Percentiles rank a stretch among this genome's conserved stretches.
Conservation (phyloP, 441 rosid species). For the Adansonia madagascariensis region DNA sequence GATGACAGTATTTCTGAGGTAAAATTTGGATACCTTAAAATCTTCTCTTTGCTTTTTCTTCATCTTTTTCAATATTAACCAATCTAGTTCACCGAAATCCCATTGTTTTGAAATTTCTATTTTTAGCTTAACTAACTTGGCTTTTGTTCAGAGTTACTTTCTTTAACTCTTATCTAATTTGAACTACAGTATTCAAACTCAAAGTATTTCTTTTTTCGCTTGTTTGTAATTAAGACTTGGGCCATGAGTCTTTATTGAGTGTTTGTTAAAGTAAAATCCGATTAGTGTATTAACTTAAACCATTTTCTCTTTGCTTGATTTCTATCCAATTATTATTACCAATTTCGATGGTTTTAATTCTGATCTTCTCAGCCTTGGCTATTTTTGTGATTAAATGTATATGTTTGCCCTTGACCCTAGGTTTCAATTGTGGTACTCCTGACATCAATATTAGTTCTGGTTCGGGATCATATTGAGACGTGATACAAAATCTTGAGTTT, state of each 20-base stretch:
- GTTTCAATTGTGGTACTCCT: background rate
- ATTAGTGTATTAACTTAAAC: background rate
- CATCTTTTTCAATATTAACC: background rate
- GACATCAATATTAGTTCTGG: background rate
- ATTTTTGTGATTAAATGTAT: background rate
- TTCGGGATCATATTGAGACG: background rate
- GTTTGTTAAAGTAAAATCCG: background rate
- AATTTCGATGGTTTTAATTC: background rate
- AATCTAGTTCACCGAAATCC: background rate
- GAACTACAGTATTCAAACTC: background rate
- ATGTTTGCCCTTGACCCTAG: background rate
- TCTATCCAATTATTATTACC: background rate
- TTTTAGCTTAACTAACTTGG: slow-evolving; percentile 1
- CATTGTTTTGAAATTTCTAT: background rate
- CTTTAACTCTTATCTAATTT: slow-evolving; percentile 5
- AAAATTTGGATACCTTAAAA: slow-evolving; percentile 17
- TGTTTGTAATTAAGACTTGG: background rate
- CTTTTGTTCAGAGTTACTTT: background rate
- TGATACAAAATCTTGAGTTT: background rate
- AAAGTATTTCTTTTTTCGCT: background rate
- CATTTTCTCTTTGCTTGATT: background rate
- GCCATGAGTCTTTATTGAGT: slow-evolving; percentile 13
- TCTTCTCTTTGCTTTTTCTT: background rate
- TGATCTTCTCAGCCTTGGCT: background rate
- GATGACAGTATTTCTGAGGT: slow-evolving; percentile 93